Evolutionary conservation across 768 basidiomycete genomes (phyloP).

Genomic region (Boletus barrowsii): DNA sequence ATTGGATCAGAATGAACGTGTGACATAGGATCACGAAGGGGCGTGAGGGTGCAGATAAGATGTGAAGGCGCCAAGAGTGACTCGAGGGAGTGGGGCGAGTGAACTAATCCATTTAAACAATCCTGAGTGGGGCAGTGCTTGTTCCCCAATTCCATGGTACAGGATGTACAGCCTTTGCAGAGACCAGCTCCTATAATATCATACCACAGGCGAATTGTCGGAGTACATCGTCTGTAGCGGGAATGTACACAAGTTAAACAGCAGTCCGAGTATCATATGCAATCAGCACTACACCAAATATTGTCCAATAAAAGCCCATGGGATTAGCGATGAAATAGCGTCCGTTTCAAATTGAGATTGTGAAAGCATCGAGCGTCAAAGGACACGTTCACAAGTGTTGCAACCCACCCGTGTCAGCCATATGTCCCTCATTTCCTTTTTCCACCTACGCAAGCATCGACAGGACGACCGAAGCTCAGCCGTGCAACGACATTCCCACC

Average conservation of each 20-base stretch:
- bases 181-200: neutral
- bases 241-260: neutral
- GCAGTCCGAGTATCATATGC: neutral
- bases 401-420: conserved; percentile 51
- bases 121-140: neutral
- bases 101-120: neutral
- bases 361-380: conserved; percentile 1
- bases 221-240: neutral
- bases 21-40: conserved; percentile 6
- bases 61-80: neutral
- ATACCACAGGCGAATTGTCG: neutral
- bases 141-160: neutral
- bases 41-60: conserved; percentile 12
- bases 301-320: conserved; percentile 3
- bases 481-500: conserved; percentile 34
- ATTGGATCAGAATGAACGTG: neutral
- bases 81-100: neutral
- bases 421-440: conserved; percentile 39
- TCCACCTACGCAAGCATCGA: conserved; percentile 33
- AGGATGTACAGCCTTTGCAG: conserved; percentile 11
- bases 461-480: conserved; percentile 22
- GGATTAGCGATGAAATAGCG: neutral
- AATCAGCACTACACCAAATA: conserved; percentile 5
- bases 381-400: conserved; percentile 38
- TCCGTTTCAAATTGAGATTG: neutral